Conservation (phyloP, 805 yeast species). For the Yarrowia phangngaensis region DNA sequence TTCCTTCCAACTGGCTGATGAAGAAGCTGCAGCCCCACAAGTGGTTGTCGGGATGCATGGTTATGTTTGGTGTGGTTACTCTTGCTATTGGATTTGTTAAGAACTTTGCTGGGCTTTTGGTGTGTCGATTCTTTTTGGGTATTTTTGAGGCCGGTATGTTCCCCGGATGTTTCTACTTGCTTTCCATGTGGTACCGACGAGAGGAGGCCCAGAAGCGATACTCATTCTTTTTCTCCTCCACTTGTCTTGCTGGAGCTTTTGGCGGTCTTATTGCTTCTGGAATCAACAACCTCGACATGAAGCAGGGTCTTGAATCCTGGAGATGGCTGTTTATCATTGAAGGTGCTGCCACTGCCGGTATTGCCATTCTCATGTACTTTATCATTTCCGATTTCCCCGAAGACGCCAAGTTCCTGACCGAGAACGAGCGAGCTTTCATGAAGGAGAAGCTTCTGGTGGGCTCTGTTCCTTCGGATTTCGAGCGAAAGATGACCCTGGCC, state of each 20-base stretch:
- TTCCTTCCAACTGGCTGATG: conserved; percentile 61
- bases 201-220: conserved; percentile 70
- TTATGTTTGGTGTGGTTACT: conserved; percentile 60
- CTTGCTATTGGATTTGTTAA: conserved; percentile 63
- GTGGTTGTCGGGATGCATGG: conserved; percentile 58
- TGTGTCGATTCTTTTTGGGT: conserved; percentile 64
- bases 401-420: conserved; percentile 52
- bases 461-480: conserved; percentile 49
- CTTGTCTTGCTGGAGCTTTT: conserved; percentile 72
- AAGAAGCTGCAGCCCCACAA: conserved; percentile 59
- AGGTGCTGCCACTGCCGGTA: conserved; percentile 43
- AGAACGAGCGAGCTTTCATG: conserved; percentile 52
- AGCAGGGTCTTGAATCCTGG: conserved; percentile 49
- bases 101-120: conserved; percentile 56
- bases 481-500: conserved; percentile 45
- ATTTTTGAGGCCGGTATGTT: conserved; percentile 67
- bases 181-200: conserved; percentile 62
- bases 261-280: conserved; percentile 67
- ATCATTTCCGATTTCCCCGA: conserved; percentile 70
- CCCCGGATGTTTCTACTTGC: conserved; percentile 69
- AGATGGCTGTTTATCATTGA: conserved; percentile 56
- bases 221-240: conserved; percentile 64
- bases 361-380: conserved; percentile 44
- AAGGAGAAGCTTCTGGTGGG: conserved; percentile 58
- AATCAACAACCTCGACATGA: conserved; percentile 52